Conservation (phyloP, 2,329 filamentous ascomycete species). For the Apiospora pterosperma region DNA sequence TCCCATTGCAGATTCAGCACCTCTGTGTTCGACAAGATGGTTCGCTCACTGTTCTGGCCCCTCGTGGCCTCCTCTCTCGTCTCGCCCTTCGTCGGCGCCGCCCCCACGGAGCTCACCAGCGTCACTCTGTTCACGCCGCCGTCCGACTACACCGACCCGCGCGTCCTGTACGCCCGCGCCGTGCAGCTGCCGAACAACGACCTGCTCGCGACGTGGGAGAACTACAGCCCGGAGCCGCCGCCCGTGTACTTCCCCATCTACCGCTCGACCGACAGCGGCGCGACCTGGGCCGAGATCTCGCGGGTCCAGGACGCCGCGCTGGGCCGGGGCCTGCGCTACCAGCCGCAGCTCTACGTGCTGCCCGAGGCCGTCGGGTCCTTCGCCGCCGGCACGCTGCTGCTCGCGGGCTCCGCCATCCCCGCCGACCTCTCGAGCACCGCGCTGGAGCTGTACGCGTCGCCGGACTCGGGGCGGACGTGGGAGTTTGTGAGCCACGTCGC, state of each 20-base stretch:
- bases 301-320: slow-evolving; percentile 62
- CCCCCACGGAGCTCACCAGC: not conserved
- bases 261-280: slow-evolving; percentile 49
- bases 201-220: slow-evolving; percentile 52
- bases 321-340: slow-evolving; percentile 63
- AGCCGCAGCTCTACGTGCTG: slow-evolving; percentile 66
- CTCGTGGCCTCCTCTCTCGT: not conserved
- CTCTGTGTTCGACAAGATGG: not conserved
- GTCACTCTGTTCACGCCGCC: slow-evolving; percentile 36
- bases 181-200: slow-evolving; percentile 42
- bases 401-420: slow-evolving; percentile 58
- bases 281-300: slow-evolving; percentile 61
- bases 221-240: slow-evolving; percentile 54
- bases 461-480: slow-evolving; percentile 61
- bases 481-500: slow-evolving; percentile 65
- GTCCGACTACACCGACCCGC: slow-evolving; percentile 38
- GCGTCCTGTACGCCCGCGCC: slow-evolving; percentile 41
- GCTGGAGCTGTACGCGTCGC: slow-evolving; percentile 67
- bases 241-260: slow-evolving; percentile 53
- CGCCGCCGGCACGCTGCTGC: slow-evolving; percentile 59
- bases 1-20: not conserved
- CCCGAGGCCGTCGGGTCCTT: slow-evolving; percentile 55
- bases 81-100: not conserved
- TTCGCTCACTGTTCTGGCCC: not conserved
- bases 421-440: slow-evolving; percentile 58